These are phyloP conservation scores for Hygrophoropsis aurantiaca DNA, from an alignment of 768 basidiomycete species.

Conservation along the genomic window DNA sequence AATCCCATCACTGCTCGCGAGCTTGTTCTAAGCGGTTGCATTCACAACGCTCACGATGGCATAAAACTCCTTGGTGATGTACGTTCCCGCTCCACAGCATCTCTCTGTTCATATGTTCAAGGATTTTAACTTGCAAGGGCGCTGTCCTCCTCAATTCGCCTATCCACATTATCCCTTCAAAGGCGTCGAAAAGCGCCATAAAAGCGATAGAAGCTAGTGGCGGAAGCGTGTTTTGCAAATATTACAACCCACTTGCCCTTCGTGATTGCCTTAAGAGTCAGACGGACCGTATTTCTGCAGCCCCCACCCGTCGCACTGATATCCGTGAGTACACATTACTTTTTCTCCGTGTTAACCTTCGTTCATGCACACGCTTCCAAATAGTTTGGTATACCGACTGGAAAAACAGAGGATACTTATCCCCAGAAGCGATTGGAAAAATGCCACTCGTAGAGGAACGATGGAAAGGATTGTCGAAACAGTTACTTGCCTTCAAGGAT, in stretches of 20 bases:
- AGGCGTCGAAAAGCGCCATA: conserved; percentile 86
- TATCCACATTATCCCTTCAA: conserved; percentile 78
- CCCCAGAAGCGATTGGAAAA: conserved; percentile 52
- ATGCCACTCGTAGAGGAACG: conserved; percentile 70
- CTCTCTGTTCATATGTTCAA: neutral
- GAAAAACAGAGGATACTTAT: conserved; percentile 75
- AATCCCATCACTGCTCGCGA: conserved; percentile 87
- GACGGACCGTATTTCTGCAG: conserved; percentile 69
- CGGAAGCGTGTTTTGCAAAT: conserved; percentile 85
- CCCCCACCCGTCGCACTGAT: conserved; percentile 83
- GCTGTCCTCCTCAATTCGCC: conserved; percentile 62
- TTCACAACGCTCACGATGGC: conserved; percentile 88
- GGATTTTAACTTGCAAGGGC: conserved; percentile 48
- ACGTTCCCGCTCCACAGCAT: conserved; percentile 22
- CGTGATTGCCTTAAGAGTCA: conserved; percentile 74
- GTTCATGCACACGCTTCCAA: conserved; percentile 1
- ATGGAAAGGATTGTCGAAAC: conserved; percentile 63
- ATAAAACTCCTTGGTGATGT: conserved; percentile 90
- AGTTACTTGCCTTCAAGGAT: conserved; percentile 54
- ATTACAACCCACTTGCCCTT: conserved; percentile 85
- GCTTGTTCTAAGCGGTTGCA: conserved; percentile 79
- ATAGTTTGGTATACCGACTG: conserved; percentile 78
- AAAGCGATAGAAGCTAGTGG: conserved; percentile 78
- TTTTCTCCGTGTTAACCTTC: neutral
- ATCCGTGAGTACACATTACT: conserved; percentile 56